Evolutionary conservation across 768 basidiomycete genomes (phyloP).

Genomic region (Saitozyma podzolica): DNA sequence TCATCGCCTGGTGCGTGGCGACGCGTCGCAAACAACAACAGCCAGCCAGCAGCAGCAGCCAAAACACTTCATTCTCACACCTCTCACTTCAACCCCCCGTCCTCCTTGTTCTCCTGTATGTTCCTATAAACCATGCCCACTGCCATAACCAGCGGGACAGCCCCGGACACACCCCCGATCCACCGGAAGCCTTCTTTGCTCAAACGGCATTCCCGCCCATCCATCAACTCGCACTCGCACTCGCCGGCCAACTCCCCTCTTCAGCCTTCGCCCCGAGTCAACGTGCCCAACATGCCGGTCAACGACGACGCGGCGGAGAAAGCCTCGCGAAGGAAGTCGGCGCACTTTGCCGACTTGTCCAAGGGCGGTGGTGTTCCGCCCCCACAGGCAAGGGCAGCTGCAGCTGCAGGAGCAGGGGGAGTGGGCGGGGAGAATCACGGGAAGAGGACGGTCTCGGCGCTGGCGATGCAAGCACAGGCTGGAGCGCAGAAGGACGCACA

Average conservation of each 20-base stretch:
- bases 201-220: too few species aligned
- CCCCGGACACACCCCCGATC: too few species aligned
- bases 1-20: too few species aligned
- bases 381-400: constrained; percentile 2
- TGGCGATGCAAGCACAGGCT: constrained; percentile 57
- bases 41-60: too few species aligned
- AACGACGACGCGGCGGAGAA: constrained; percentile 90
- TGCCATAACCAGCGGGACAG: too few species aligned
- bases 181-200: too few species aligned
- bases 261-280: constrained; percentile 10
- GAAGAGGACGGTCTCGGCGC: constrained; percentile 35
- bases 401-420: constrained; percentile 55
- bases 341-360: constrained; percentile 37
- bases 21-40: too few species aligned
- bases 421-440: constrained; percentile 3
- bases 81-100: too few species aligned
- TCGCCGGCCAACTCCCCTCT: constrained; percentile 12
- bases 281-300: constrained; percentile 29
- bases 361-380: constrained; percentile 5
- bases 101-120: too few species aligned
- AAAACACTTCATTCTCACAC: too few species aligned
- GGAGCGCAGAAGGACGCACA: constrained; percentile 54
- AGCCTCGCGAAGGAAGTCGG: constrained; percentile 62
- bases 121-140: too few species aligned
- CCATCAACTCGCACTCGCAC: background rate